These are phyloP conservation scores for Paramecium octaurelia DNA, from an alignment of 73 alveolate species.

Conservation along the genomic window DNA sequence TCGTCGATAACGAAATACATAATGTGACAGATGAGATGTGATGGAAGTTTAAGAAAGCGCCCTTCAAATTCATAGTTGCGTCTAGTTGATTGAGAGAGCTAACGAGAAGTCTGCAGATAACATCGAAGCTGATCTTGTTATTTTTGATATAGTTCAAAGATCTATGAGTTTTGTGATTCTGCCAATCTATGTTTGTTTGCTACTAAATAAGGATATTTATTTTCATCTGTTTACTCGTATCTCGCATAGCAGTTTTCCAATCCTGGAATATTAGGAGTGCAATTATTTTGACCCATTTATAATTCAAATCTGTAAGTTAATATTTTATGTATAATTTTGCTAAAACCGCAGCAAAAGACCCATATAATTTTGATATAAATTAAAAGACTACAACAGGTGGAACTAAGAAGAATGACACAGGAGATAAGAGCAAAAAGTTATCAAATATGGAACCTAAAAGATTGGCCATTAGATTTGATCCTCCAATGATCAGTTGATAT, in stretches of 20 bases:
- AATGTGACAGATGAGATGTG: background rate
- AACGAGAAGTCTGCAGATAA: background rate
- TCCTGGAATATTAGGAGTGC: background rate
- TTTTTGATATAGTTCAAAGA: background rate
- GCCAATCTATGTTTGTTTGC: background rate
- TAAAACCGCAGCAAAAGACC: slow-evolving; percentile 21
- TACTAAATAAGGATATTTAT: background rate
- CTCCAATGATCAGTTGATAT: slow-evolving; percentile 79
- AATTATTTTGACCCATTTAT: slow-evolving; percentile 3
- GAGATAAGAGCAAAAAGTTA: background rate
- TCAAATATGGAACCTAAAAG: background rate
- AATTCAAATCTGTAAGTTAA: background rate
- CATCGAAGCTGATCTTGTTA: background rate
- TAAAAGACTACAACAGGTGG: background rate
- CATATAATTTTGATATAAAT: slow-evolving; percentile 45
- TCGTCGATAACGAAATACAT: slow-evolving; percentile 5
- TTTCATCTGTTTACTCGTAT: background rate
- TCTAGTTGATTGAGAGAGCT: background rate
- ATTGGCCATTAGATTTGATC: slow-evolving; percentile 89
- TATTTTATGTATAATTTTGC: slow-evolving; percentile 46
- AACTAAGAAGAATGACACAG: background rate
- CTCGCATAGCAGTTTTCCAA: background rate
- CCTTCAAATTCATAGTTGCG: background rate
- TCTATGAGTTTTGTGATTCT: background rate
- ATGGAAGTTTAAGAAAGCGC: background rate